Evolutionary conservation across 2,329 filamentous ascomycete species (phyloP).

Genomic region (Lasiodiplodia hormozganensis): DNA sequence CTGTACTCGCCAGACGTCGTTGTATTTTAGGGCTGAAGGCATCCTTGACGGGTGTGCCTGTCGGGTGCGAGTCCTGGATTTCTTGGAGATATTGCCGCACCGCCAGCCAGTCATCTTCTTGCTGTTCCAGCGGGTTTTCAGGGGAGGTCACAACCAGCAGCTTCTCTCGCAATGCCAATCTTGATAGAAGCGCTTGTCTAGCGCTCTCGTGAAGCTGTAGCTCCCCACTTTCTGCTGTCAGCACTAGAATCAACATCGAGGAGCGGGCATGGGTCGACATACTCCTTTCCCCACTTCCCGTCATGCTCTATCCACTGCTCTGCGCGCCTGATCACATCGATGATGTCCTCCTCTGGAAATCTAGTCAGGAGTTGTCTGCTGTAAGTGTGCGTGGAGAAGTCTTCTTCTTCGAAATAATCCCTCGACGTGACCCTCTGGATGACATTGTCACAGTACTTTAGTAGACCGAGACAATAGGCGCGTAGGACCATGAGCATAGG

Average conservation of each 20-base stretch:
- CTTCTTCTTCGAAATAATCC: conserved; percentile 96
- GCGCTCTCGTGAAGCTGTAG: conserved; percentile 45
- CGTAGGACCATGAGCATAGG: conserved; percentile 68
- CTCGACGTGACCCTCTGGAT: conserved; percentile 80
- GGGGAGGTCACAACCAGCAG: conserved; percentile 64
- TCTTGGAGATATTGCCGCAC: conserved; percentile 54
- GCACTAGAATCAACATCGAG: conserved; percentile 28
- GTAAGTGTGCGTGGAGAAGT: conserved; percentile 93
- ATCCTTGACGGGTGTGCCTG: conserved; percentile 72
- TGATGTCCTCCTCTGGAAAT: conserved; percentile 65
- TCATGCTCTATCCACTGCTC: conserved; percentile 51
- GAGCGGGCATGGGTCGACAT: background rate
- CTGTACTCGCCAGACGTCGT: conserved; percentile 88
- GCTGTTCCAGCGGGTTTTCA: conserved; percentile 40
- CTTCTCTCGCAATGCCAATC: conserved; percentile 70
- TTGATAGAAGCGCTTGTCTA: conserved; percentile 64
- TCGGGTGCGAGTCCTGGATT: conserved; percentile 65
- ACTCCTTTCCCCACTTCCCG: conserved; percentile 28
- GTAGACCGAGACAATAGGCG: conserved; percentile 82
- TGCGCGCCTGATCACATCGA: conserved; percentile 62
- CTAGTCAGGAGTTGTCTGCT: conserved; percentile 76
- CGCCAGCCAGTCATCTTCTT: conserved; percentile 46
- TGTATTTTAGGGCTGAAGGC: conserved; percentile 92
- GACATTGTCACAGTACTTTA: conserved; percentile 83
- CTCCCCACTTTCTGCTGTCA: conserved; percentile 32